phyloP scores from a whole-genome alignment of 23 red algal genomes.

The Gracilaria domingensis region DNA sequence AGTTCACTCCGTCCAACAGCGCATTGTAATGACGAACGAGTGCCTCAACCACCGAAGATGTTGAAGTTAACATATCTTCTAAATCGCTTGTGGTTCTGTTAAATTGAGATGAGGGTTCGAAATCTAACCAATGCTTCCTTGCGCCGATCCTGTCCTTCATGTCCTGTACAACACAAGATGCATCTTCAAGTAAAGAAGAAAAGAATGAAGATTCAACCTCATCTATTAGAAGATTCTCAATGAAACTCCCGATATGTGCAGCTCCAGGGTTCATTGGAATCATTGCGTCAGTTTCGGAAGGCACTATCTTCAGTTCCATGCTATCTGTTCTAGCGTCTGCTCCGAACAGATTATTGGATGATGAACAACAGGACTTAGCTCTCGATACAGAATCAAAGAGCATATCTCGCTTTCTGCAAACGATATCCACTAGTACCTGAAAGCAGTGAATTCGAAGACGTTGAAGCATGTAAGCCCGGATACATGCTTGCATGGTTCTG shows the following conservation, averaged over 20 bases:
- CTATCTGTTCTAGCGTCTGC: neutral
- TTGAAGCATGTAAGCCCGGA: conserved; percentile 20
- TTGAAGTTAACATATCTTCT: neutral
- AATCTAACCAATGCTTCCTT: conserved; percentile 22
- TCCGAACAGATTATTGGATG: neutral
- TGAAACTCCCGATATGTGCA: neutral
- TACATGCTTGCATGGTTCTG: conserved; percentile 30
- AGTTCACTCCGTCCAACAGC: neutral
- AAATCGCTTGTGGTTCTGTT: neutral
- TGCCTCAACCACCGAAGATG: conserved; percentile 1
- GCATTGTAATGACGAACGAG: conserved; percentile 11
- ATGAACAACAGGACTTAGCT: neutral
- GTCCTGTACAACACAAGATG: neutral
- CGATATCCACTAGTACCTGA: neutral
- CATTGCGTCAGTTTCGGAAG: neutral
- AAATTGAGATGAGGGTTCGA: neutral
- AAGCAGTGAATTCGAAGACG: conserved; percentile 41
- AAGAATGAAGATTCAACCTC: conserved; percentile 18
- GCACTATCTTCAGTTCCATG: neutral
- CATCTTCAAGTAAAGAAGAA: neutral
- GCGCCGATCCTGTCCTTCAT: conserved; percentile 6
- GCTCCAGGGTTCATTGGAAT: neutral
- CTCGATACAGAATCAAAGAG: conserved; percentile 20
- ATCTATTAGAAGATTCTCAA: neutral
- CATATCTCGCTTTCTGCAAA: conserved; percentile 5